Evolutionary conservation across 495 filamentous ascomycete species (phyloP), one percentile per base, ranked within the genome.

Genomic region (Penicillium cataractarum): DNA sequence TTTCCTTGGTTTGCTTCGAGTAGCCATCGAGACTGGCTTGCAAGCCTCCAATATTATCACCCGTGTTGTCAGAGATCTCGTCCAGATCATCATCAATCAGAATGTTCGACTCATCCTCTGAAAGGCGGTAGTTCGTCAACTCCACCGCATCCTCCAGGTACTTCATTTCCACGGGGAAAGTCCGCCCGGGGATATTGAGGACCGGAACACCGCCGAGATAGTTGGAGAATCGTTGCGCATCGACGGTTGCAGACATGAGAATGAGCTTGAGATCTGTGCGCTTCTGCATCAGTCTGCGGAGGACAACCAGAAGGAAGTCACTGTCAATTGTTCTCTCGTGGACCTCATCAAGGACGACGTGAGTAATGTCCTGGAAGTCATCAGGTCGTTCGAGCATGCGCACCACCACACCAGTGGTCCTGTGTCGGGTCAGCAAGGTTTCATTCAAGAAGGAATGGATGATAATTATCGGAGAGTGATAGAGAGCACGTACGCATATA

Each of bases 261-360:
- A 99, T 82, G 31, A 99, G 89, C 66, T 89, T 89, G 49, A 97
- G 76, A 49, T 93, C 85, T 52, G 88, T 89, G 52, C 92, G 82
- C 57, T 82, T 82, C 22, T 82, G 64, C 69, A 97, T 83, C 17
- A 97, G 78, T 64, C 93, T 90, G 65, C 91, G 90, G 24, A 99
- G 83, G 3, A 97, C 88, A 61, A 97, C 91, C 13, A 99, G 79
- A 21, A 99, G 80, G 73, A 99, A 97, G 65, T 99, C 95, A 56
- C 91, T 96, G 73, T 97, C 95, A 63, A 99, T 97, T 21, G 90
- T 90, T 57, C 93, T 86, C 67, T 98, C 93, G 73, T 98, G 94
- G 4, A 97, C 92, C 74, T 99, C 95, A 65, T 99, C 95, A 24
- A 99, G 84, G 51, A 99, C 86, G 55, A 99, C 82, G 74, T 97